Evolutionary conservation across 768 basidiomycete genomes (phyloP).

Genomic region (Lentinula edodes): DNA sequence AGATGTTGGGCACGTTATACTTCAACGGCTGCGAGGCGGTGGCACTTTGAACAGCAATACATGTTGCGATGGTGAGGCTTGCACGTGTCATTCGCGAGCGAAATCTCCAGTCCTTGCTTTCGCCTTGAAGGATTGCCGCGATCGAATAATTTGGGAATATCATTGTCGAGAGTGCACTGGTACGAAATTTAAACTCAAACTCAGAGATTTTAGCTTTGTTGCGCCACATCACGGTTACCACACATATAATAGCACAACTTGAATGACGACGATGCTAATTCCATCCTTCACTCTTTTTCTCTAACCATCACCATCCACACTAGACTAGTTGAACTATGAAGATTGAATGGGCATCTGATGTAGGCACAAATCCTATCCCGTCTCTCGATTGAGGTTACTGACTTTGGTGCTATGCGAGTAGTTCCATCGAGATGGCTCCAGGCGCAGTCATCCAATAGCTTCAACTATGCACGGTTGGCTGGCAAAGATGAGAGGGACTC

Average conservation of each 20-base stretch:
- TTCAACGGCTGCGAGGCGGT: background rate
- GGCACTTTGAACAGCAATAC: background rate
- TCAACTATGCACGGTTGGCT: conserved; percentile 73
- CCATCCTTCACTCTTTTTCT: background rate
- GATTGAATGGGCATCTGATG: conserved; percentile 49
- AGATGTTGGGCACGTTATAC: background rate
- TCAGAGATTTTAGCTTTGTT: background rate
- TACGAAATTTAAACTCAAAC: background rate
- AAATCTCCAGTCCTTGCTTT: too few species aligned
- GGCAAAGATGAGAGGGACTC: conserved; percentile 72
- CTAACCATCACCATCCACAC: background rate
- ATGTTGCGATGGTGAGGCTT: background rate
- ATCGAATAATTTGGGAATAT: background rate
- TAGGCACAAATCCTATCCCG: conserved; percentile 13
- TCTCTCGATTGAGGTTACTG: background rate
- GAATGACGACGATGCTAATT: background rate
- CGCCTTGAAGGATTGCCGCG: too few species aligned
- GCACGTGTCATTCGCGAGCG: background rate
- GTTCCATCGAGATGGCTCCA: conserved; percentile 39
- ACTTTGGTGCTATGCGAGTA: conserved; percentile 12
- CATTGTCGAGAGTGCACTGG: background rate
- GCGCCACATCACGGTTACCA: background rate
- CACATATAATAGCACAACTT: background rate
- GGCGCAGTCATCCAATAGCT: conserved; percentile 40
- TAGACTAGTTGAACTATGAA: conserved; percentile 28